These are phyloP conservation scores for Colletotrichum falcatum DNA, from an alignment of 2,329 filamentous ascomycete species.

Conservation along the genomic window DNA sequence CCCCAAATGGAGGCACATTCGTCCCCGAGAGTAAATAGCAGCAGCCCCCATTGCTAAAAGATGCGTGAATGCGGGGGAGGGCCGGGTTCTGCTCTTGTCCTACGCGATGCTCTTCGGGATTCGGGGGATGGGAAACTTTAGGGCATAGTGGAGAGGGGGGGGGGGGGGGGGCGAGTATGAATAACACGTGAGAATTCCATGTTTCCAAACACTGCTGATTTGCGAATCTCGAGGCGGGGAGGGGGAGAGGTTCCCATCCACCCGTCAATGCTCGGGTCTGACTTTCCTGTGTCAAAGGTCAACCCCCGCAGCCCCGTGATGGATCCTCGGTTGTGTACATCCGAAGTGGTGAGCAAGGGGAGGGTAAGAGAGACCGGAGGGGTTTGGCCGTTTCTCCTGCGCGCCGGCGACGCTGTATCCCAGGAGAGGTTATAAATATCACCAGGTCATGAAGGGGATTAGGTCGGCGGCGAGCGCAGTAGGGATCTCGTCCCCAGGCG, in stretches of 20 bases:
- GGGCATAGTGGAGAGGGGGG: constrained; percentile 8
- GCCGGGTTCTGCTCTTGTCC: background rate
- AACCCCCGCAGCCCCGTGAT: background rate
- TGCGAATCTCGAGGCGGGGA: background rate
- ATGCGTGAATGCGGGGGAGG: background rate
- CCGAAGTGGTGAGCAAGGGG: background rate
- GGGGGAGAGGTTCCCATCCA: background rate
- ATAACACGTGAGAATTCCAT: constrained; percentile 18
- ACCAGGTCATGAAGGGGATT: background rate
- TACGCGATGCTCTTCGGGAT: no score
- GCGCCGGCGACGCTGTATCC: background rate
- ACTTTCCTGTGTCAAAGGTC: background rate
- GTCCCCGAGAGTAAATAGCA: background rate
- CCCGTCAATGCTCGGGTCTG: background rate
- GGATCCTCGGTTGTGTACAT: background rate
- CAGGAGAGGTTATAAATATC: constrained; percentile 13
- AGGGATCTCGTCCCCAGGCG: background rate
- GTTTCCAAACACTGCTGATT: background rate
- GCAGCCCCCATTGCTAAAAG: constrained; percentile 1
- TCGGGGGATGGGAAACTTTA: background rate
- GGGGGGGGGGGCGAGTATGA: background rate
- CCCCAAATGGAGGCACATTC: background rate
- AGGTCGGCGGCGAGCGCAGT: background rate
- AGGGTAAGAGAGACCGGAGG: background rate
- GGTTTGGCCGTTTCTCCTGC: background rate